Conservation (phyloP, 2,329 filamentous ascomycete species). For the Aspergillus fumigatiaffinis region DNA sequence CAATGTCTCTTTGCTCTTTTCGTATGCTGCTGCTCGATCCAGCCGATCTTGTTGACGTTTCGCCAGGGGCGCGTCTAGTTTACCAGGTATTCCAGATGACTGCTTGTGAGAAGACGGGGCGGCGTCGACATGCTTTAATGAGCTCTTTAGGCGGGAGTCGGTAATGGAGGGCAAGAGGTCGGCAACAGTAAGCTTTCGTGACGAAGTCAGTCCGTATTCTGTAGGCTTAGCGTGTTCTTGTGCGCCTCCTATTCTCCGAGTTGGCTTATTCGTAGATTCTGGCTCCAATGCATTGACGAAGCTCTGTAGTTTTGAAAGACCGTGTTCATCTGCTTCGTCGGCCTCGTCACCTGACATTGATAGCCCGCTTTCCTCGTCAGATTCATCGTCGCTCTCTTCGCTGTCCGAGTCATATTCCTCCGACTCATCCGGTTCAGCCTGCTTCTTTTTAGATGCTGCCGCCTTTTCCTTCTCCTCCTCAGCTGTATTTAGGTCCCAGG, state of each 20-base stretch:
- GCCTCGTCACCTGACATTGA: constrained; percentile 40
- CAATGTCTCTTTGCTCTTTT: constrained; percentile 87
- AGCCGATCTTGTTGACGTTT: constrained; percentile 83
- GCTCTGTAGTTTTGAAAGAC: constrained; percentile 62
- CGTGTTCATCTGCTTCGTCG: constrained; percentile 44
- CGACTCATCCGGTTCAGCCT: constrained; percentile 25
- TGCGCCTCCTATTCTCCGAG: constrained; percentile 40
- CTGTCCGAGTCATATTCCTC: constrained; percentile 43
- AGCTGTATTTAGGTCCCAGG: constrained; percentile 52
- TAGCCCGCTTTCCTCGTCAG: constrained; percentile 35
- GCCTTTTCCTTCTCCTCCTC: constrained; percentile 38
- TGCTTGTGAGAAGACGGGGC: constrained; percentile 40
- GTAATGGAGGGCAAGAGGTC: constrained; percentile 71
- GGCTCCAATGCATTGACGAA: constrained; percentile 64
- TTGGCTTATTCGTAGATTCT: constrained; percentile 32
- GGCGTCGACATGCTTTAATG: constrained; percentile 65
- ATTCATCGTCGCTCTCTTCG: constrained; percentile 44
- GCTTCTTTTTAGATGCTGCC: constrained; percentile 26
- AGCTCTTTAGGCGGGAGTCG: constrained; percentile 72
- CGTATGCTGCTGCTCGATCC: constrained; percentile 76
- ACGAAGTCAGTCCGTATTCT: constrained; percentile 55
- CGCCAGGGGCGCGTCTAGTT: constrained; percentile 76
- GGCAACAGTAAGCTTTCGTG: constrained; percentile 67
- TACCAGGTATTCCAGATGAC: constrained; percentile 56
- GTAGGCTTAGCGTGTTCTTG: constrained; percentile 62